These are phyloP conservation scores for Citrus medica DNA, from an alignment of 345 rosid species.

Conservation along the genomic window DNA sequence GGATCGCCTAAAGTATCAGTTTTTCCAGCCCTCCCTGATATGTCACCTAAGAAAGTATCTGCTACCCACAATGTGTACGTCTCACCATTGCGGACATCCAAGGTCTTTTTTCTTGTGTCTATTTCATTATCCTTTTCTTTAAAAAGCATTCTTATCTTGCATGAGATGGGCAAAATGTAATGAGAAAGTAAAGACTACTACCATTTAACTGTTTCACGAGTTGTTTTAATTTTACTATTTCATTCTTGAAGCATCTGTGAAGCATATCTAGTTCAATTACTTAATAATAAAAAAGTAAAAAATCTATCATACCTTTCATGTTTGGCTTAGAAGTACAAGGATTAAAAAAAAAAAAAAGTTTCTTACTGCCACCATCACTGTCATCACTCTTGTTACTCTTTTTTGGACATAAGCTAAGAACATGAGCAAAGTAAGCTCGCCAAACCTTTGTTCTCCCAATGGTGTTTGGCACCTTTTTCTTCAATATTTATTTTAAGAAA, in stretches of 20 bases:
- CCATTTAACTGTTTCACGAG: not conserved
- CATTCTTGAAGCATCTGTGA: not conserved
- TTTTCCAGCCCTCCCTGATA: conserved; percentile 89
- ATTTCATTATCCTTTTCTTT: not conserved
- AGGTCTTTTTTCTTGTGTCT: conserved; percentile 45
- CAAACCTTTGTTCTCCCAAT: not conserved
- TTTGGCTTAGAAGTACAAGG: not conserved
- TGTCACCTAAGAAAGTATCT: conserved; percentile 96
- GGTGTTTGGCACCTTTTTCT: not conserved
- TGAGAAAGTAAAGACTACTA: not conserved
- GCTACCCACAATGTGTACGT: conserved; percentile 87
- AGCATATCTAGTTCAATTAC: not conserved
- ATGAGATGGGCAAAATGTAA: not conserved
- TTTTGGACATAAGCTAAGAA: not conserved
- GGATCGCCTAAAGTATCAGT: conserved; percentile 82
- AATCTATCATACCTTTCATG: not conserved
- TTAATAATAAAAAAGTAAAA: not conserved
- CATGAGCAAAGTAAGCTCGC: not conserved
- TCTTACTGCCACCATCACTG: not conserved
- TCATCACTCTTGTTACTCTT: not conserved
- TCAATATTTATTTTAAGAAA: not conserved
- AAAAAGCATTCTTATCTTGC: not conserved
- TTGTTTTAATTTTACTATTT: not conserved
- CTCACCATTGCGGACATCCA: conserved; percentile 90
- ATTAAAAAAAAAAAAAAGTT: not conserved